A percentile compares a stretch with the other conserved stretches of the same genome.
These are phyloP conservation scores for Gaertneriomyces semiglobifer DNA, from an alignment of 192 early-diverging fungal genomes.

Conservation along the genomic window DNA sequence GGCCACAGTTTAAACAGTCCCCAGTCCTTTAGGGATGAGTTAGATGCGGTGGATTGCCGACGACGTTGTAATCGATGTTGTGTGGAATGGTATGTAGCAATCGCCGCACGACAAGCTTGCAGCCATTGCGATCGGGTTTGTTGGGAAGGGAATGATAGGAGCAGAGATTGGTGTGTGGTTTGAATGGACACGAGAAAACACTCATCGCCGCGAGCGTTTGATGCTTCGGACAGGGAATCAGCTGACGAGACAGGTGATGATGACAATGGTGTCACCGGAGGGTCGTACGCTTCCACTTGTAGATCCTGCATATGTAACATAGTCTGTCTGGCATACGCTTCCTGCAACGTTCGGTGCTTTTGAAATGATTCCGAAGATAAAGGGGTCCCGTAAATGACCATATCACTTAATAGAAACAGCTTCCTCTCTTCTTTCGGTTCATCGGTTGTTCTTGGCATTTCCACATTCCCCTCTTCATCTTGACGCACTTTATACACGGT, in stretches of 20 bases:
- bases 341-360: background rate
- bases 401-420: conserved; percentile 11
- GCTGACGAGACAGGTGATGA: background rate
- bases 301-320: conserved; percentile 12
- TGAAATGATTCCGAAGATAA: background rate
- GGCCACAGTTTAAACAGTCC: conserved; percentile 22
- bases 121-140: background rate
- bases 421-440: too few relatives aligned
- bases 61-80: background rate
- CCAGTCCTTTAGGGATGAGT: conserved; percentile 16
- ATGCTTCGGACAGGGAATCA: background rate
- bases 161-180: background rate
- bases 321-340: conserved; percentile 14
- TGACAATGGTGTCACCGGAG: background rate
- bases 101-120: background rate
- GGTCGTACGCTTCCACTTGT: conserved; percentile 8
- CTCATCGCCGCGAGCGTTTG: background rate
- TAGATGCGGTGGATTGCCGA: conserved; percentile 2
- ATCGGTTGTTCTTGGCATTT: background rate
- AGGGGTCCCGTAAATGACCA: conserved; percentile 20
- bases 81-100: background rate
- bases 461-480: conserved; percentile 1
- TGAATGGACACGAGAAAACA: conserved; percentile 9
- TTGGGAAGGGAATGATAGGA: background rate
- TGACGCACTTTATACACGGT: conserved; percentile 13